Evolutionary conservation across 2,329 filamentous ascomycete genomes (phyloP).

Genomic region (Microsporum ferrugineum): DNA sequence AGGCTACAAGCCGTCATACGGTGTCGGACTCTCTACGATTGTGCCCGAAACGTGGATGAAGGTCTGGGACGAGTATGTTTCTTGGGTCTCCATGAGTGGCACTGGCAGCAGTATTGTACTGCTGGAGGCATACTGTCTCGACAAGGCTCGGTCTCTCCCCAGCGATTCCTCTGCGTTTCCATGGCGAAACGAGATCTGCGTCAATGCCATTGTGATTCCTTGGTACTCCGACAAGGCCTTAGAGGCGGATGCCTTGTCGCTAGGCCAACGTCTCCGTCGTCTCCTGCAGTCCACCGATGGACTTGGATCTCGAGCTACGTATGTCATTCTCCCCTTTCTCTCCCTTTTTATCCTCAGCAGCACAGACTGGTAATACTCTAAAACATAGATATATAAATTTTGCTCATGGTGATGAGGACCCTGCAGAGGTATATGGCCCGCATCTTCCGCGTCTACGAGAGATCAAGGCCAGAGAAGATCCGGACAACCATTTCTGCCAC

Average conservation of each 20-base stretch:
- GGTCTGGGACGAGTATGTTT: background rate
- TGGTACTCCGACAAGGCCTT: background rate
- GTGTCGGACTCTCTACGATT: background rate
- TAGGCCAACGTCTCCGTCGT: background rate
- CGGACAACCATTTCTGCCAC: background rate
- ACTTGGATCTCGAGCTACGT: background rate
- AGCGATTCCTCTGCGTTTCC: background rate
- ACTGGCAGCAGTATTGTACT: background rate
- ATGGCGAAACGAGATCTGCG: background rate
- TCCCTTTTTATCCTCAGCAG: background rate
- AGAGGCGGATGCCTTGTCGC: background rate
- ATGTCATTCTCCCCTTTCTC: background rate
- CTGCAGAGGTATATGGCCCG: background rate
- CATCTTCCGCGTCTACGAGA: background rate
- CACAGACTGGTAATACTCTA: background rate
- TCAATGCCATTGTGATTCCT: background rate
- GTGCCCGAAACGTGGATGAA: background rate
- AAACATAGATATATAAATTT: background rate
- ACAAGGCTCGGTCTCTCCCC: background rate
- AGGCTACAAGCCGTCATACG: background rate
- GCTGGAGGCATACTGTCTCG: background rate
- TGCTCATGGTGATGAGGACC: background rate
- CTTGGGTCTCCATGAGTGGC: background rate
- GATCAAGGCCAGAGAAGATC: background rate
- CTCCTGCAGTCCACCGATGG: background rate